A percentile compares a stretch with the other conserved stretches of the same genome.
These are phyloP conservation scores for Jamesozyma piceae DNA, from an alignment of 805 yeast species.

Conservation along the genomic window DNA sequence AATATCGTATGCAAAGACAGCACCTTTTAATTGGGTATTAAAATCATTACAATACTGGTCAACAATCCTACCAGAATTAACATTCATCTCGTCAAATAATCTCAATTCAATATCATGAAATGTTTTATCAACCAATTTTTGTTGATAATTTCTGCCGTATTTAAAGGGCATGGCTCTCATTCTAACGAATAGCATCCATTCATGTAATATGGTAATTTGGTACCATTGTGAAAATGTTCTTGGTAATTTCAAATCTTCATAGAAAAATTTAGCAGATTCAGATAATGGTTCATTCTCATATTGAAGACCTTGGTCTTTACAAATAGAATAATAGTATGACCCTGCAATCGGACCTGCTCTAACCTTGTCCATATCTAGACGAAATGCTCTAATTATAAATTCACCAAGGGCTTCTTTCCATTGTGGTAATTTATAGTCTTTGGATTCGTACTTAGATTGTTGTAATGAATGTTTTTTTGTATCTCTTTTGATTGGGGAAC, in stretches of 20 bases:
- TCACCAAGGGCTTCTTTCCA: constrained; percentile 58
- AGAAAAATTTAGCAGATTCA: constrained; percentile 73
- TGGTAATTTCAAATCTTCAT: constrained; percentile 73
- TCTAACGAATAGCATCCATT: constrained; percentile 88
- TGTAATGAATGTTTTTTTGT: constrained; percentile 27
- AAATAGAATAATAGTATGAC: constrained; percentile 72
- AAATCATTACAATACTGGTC: constrained; percentile 84
- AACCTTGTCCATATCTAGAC: constrained; percentile 82
- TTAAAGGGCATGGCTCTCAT: constrained; percentile 95
- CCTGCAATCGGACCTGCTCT: constrained; percentile 95
- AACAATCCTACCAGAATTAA: constrained; percentile 68
- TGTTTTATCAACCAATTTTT: constrained; percentile 78
- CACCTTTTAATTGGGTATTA: constrained; percentile 82
- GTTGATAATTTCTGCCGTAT: constrained; percentile 83
- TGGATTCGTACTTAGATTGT: constrained; percentile 33
- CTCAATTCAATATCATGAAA: constrained; percentile 85
- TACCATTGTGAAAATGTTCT: constrained; percentile 92
- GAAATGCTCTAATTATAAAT: constrained; percentile 46
- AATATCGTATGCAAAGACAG: constrained; percentile 86
- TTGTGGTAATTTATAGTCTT: constrained; percentile 34
- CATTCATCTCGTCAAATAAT: constrained; percentile 77
- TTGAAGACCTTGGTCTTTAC: constrained; percentile 76
- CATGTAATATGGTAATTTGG: constrained; percentile 81
- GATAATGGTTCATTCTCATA: constrained; percentile 65
- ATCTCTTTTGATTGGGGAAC: constrained; percentile 23